These are phyloP conservation scores for Daldinia grandis DNA, from an alignment of 495 filamentous ascomycete species.

Conservation along the genomic window DNA sequence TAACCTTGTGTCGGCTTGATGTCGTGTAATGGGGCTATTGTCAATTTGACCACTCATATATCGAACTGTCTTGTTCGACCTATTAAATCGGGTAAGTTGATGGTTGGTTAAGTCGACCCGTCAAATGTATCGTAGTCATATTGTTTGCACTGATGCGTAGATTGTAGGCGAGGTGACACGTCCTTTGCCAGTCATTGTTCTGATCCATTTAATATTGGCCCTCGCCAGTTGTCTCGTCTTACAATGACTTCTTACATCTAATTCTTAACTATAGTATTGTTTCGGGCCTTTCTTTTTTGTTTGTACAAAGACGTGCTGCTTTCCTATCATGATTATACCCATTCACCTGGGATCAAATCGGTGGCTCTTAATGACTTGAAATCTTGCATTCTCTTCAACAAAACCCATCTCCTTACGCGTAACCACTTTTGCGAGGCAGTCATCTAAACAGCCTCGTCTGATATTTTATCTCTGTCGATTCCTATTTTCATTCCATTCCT, in stretches of 20 bases:
- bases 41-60: constrained; percentile 23
- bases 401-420: constrained; percentile 9
- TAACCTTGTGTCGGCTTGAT: constrained; percentile 24
- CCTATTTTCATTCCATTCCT: constrained; percentile 4
- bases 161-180: constrained; percentile 8
- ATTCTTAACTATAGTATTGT: constrained; percentile 18
- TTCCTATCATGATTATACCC: constrained; percentile 13
- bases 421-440: constrained; percentile 1
- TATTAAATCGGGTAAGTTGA: constrained; percentile 17
- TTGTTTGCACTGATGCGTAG: constrained; percentile 17
- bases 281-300: constrained; percentile 27
- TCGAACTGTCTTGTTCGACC: constrained; percentile 17
- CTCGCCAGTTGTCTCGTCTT: constrained; percentile 19
- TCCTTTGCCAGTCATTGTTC: constrained; percentile 28
- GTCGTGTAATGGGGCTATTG: constrained; percentile 24
- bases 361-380: constrained; percentile 32
- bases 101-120: constrained; percentile 11
- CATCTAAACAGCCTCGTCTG: constrained; percentile 3
- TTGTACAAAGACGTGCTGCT: constrained; percentile 12
- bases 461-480: neutral
- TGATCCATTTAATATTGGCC: constrained; percentile 28
- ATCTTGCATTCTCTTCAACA: constrained; percentile 1
- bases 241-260: constrained; percentile 29
- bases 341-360: constrained; percentile 19
- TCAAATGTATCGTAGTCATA: constrained; percentile 9